Evolutionary conservation across 257 asterid species (phyloP).

Genomic region (Anisodus acutangulus): DNA sequence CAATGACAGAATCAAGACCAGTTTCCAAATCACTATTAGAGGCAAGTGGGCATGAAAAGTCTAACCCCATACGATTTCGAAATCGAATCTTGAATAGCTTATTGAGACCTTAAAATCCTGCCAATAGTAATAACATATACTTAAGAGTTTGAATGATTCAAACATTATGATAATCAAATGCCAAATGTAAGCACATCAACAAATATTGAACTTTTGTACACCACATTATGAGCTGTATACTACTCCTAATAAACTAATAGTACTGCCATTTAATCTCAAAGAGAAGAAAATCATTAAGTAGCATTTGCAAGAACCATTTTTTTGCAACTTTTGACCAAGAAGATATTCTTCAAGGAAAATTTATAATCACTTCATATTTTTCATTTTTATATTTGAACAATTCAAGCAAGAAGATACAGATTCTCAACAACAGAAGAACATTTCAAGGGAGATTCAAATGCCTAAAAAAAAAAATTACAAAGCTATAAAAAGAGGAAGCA

Average conservation of each 20-base stretch:
- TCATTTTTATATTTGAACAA: constrained; percentile 10
- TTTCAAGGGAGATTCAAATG: neutral
- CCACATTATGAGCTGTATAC: constrained; percentile 10
- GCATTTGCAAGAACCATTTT: neutral
- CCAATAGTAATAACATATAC: constrained; percentile 30
- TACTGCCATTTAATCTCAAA: constrained; percentile 12
- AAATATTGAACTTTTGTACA: neutral
- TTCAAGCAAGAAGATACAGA: constrained; percentile 9
- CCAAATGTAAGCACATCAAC: constrained; percentile 15
- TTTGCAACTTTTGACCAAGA: constrained; percentile 1
- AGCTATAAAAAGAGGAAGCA: neutral
- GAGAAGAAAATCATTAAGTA: neutral
- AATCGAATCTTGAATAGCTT: constrained; percentile 33
- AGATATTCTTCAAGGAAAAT: neutral
- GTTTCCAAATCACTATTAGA: constrained; percentile 55
- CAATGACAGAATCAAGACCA: constrained; percentile 56
- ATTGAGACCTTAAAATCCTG: constrained; percentile 46
- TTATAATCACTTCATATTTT: neutral
- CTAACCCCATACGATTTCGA: constrained; percentile 75
- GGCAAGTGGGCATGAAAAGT: constrained; percentile 65
- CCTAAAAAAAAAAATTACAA: neutral
- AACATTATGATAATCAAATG: neutral
- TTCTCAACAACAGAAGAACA: neutral
- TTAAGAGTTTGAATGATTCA: constrained; percentile 7
- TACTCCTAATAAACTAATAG: neutral